These are phyloP conservation scores for Ustilago curta DNA, from an alignment of 1,284 basidiomycete species.

Conservation along the genomic window DNA sequence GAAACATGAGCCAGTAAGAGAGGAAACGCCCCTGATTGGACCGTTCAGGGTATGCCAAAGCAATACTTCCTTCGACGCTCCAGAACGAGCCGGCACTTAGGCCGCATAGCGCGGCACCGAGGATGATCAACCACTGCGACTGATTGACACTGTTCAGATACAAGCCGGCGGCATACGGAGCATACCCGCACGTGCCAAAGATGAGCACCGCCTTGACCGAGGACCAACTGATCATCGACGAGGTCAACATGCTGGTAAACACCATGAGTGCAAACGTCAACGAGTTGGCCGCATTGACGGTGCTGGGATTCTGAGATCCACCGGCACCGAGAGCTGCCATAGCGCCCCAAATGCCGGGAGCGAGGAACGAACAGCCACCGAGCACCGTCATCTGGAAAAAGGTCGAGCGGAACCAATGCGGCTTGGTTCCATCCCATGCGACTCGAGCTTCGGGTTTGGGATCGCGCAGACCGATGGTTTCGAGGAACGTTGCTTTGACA, in stretches of 20 bases:
- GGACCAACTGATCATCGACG: slow-evolving; percentile 56
- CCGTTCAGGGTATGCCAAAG: slow-evolving; percentile 66
- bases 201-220: slow-evolving; percentile 63
- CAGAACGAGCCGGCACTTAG: slow-evolving; percentile 68
- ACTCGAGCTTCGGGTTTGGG: slow-evolving; percentile 37
- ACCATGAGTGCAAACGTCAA: slow-evolving; percentile 70
- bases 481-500: slow-evolving; percentile 28
- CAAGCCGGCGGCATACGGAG: slow-evolving; percentile 68
- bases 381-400: slow-evolving; percentile 66
- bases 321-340: slow-evolving; percentile 68
- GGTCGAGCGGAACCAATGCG: slow-evolving; percentile 52
- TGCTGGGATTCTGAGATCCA: slow-evolving; percentile 56
- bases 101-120: slow-evolving; percentile 70
- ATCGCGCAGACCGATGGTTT: slow-evolving; percentile 40
- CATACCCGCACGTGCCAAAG: slow-evolving; percentile 66
- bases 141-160: slow-evolving; percentile 60
- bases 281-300: slow-evolving; percentile 70
- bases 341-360: slow-evolving; percentile 69
- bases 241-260: slow-evolving; percentile 60
- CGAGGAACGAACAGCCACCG: slow-evolving; percentile 68
- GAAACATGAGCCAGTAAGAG: slow-evolving; percentile 68
- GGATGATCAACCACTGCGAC: slow-evolving; percentile 67
- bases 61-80: slow-evolving; percentile 58
- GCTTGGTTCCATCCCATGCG: slow-evolving; percentile 35
- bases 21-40: slow-evolving; percentile 65